Evolutionary conservation across 208 protist genomes (phyloP), one percentile per base, ranked within the genome.

Genomic region (Herpetomonas muscarum): DNA sequence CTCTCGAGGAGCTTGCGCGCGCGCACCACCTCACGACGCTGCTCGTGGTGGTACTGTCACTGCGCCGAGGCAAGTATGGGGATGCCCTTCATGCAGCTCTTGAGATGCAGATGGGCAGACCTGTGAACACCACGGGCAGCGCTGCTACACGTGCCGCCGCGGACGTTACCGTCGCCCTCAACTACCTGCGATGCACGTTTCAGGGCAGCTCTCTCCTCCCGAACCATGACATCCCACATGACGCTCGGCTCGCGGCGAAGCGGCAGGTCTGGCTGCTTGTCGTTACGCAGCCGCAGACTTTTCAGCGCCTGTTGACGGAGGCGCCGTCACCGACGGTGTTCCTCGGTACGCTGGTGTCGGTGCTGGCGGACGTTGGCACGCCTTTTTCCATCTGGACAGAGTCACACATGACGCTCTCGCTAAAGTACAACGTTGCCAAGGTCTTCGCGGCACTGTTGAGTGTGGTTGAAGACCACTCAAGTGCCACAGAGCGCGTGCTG

Each of bases 11-110:
- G 1, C 56, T 90, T 17, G 73, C 81, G 19, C 37, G 81, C 30
- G 64, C 58, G 41, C 61, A 87, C 47, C 36, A 59, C 0, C 61
- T 93, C 26, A n/a, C 71, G 19, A 56, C 62, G 6, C 73, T 93
- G 13, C 39, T 32, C 21, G 61, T 86, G 22, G 55, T 54, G 22
- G 67, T 87, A 47, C 55, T 85, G 21, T 86, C 81, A 0, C 61
- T 79, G 37, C 54, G 81, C 25, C 65, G 81, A 39, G 37, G 67
- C 25, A 26, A 67, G 45, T 89, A 85, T 45, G 69, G 61, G 3
- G 68, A 80, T n/a, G 85, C 85, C 0, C 64, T 93, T n/a, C 67
- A 56, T 26, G 67, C 60, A 26, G 75, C 74, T 3, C 53, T 89
- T 21, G 50, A 66, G 0, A 46, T 13, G 21, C 71, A 67, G 26